phyloP scores from a whole-genome alignment of 1,139 yeast genomes.

The Debaryomycetaceae sp. region DNA sequence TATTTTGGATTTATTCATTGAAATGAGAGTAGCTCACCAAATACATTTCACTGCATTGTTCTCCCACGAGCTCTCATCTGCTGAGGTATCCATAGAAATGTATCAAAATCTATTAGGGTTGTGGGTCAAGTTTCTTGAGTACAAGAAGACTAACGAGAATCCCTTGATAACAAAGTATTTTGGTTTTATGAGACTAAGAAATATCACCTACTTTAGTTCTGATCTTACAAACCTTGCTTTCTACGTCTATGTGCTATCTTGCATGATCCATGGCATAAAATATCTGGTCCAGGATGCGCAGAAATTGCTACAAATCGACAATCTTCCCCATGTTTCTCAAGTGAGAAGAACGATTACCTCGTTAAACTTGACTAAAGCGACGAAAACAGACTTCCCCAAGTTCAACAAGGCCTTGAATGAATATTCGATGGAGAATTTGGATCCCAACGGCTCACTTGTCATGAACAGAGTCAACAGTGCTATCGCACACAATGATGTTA shows the following conservation, averaged over 20 bases:
- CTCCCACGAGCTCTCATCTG: constrained; percentile 14
- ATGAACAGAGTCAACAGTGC: constrained; percentile 21
- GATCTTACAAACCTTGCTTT: constrained; percentile 23
- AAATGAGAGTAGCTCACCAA: constrained; percentile 29
- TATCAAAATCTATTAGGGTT: constrained; percentile 24
- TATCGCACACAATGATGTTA: constrained; percentile 15
- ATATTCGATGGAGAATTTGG: constrained; percentile 18
- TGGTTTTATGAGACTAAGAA: constrained; percentile 10
- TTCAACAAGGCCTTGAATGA: constrained; percentile 12
- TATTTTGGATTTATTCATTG: constrained; percentile 25
- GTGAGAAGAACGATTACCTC: constrained; percentile 15
- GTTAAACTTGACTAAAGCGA: constrained; percentile 4
- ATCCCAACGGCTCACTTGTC: constrained; percentile 32
- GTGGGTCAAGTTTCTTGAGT: constrained; percentile 37
- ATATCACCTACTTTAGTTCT: constrained; percentile 4
- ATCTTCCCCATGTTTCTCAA: constrained; percentile 20
- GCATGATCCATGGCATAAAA: constrained; percentile 19
- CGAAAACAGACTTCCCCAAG: constrained; percentile 10
- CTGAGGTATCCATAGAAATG: constrained; percentile 9
- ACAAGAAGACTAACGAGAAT: constrained; percentile 10
- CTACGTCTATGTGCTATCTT: constrained; percentile 33
- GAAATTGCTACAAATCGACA: constrained; percentile 27
- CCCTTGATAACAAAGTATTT: constrained; percentile 10
- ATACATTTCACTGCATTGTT: constrained; percentile 30
- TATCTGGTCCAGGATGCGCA: constrained; percentile 24